Percentiles rank a stretch among this genome's conserved stretches.
Evolutionary conservation across 1,284 basidiomycete genomes (phyloP).

Genomic region (Ganoderma resinaceum): DNA sequence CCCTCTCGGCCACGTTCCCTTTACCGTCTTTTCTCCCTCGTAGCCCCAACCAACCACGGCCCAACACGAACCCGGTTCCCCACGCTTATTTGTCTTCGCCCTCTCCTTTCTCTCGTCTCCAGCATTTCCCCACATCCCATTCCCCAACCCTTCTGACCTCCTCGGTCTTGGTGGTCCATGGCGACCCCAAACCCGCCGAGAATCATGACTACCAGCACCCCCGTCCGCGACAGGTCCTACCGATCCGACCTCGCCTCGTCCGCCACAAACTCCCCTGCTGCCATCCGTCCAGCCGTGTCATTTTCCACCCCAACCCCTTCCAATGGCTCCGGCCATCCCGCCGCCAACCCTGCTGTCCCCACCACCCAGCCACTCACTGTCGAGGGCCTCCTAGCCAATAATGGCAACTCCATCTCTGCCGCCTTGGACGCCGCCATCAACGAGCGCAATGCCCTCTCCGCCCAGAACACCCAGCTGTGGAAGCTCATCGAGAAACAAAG

Average conservation of each 20-base stretch:
- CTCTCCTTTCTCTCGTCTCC: constrained; percentile 8
- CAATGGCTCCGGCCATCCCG: constrained; percentile 36
- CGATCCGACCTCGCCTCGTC: constrained; percentile 30
- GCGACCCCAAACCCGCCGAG: constrained; percentile 28
- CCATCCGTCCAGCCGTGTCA: constrained; percentile 34
- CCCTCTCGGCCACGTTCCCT: constrained; percentile 14
- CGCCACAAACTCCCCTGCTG: constrained; percentile 31
- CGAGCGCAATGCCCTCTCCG: constrained; percentile 79
- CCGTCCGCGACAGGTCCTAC: constrained; percentile 30
- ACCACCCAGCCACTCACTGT: constrained; percentile 50
- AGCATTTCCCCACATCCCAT: neutral
- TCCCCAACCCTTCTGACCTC: neutral
- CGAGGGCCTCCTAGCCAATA: constrained; percentile 60
- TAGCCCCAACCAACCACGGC: neutral
- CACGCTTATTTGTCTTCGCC: constrained; percentile 1
- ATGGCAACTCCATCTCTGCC: constrained; percentile 65
- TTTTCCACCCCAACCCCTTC: constrained; percentile 35
- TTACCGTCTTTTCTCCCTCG: constrained; percentile 15
- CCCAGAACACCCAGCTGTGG: constrained; percentile 90
- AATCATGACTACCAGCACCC: constrained; percentile 31
- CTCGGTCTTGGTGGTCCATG: constrained; percentile 19
- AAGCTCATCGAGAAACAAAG: constrained; percentile 91
- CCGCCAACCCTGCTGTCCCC: constrained; percentile 36
- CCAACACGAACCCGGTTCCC: neutral
- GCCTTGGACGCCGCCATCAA: constrained; percentile 78